Evolutionary conservation across 192 early-diverging fungal genomes (phyloP).

Genomic region (Mortierella alpina): DNA sequence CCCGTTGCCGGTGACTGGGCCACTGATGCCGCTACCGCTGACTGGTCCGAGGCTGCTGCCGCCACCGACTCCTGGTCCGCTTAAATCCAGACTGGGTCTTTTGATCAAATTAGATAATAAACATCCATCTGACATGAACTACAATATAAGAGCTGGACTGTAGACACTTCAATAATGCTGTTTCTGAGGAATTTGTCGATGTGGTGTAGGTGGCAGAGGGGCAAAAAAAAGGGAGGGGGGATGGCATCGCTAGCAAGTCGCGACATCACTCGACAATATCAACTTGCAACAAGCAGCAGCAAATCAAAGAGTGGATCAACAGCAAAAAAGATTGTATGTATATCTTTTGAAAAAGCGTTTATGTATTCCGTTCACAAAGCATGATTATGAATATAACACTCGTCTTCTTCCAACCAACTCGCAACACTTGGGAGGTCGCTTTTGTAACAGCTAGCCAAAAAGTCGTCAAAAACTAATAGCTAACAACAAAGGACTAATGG

Average conservation of each 20-base stretch:
- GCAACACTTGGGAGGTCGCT: constrained; percentile 47
- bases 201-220: too few relatives aligned
- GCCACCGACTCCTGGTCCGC: constrained; percentile 35
- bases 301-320: neutral
- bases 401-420: constrained; percentile 35
- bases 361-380: neutral
- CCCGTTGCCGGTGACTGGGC: constrained; percentile 40
- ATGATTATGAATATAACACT: neutral
- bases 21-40: constrained; percentile 36
- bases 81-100: constrained; percentile 18
- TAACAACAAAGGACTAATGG: too few relatives aligned
- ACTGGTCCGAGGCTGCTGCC: constrained; percentile 32
- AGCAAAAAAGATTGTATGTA: neutral
- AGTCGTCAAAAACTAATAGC: neutral
- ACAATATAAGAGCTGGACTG: neutral
- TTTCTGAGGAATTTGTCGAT: neutral
- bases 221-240: too few relatives aligned
- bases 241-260: too few relatives aligned
- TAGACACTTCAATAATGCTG: neutral
- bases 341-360: constrained; percentile 4
- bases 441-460: neutral
- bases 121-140: constrained; percentile 12
- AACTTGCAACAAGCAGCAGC: neutral
- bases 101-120: neutral
- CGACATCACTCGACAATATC: too few relatives aligned